Conservation (phyloP, 495 filamentous ascomycete genomes). For the Penicillium longicatenatum region DNA sequence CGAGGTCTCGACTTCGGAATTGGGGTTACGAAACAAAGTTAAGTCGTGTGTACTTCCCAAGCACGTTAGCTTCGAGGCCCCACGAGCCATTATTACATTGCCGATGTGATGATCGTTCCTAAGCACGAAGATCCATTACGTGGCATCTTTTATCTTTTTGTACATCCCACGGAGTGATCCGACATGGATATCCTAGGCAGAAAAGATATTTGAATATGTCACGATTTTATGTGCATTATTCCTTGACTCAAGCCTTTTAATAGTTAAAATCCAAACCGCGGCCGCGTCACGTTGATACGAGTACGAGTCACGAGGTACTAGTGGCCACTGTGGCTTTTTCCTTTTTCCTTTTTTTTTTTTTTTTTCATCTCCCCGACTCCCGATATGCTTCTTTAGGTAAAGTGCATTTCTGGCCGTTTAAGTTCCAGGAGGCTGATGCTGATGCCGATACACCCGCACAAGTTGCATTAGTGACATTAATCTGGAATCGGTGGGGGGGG, state of each 20-base stretch:
- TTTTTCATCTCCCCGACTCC: conserved; percentile 11
- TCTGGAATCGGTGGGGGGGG: conserved; percentile 8
- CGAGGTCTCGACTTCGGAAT: not conserved
- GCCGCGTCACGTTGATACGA: conserved; percentile 29
- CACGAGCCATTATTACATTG: not conserved
- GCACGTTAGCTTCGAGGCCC: not conserved
- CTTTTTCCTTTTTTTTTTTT: not conserved
- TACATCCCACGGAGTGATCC: not conserved
- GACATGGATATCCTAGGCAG: not conserved
- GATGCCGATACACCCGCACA: conserved; percentile 11
- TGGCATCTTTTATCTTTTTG: conserved; percentile 3
- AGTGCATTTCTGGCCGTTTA: not conserved
- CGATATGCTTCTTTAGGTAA: not conserved
- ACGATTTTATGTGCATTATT: not conserved
- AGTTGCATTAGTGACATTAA: not conserved
- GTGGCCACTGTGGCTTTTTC: conserved; percentile 27
- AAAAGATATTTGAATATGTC: not conserved
- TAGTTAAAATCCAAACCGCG: conserved; percentile 23
- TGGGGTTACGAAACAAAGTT: conserved; percentile 3
- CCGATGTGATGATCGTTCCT: not conserved
- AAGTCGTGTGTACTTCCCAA: conserved; percentile 7
- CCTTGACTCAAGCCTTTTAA: conserved; percentile 19
- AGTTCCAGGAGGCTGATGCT: conserved; percentile 20
- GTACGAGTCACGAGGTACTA: conserved; percentile 28
- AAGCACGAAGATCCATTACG: conserved; percentile 4